A percentile compares a stretch with the other conserved stretches of the same genome.
Evolutionary conservation across 2,329 filamentous ascomycete species (phyloP).

Genomic region (Penicillium sclerotiorum): DNA sequence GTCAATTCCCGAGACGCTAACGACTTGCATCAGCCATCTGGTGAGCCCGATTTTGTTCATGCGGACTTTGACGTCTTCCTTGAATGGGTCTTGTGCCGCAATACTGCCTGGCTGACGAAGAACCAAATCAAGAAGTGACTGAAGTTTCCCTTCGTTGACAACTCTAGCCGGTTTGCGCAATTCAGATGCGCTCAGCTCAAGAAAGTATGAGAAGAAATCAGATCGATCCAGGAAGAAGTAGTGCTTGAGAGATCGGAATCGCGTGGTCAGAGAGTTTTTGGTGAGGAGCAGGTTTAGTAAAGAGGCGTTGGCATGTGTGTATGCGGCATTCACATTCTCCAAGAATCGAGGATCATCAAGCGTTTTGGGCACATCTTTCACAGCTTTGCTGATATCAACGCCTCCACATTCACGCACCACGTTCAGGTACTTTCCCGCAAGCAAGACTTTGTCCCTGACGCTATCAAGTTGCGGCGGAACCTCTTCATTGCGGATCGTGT

Average conservation of each 20-base stretch:
- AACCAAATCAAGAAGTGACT: constrained; percentile 92
- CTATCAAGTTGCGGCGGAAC: constrained; percentile 88
- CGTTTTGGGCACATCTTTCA: constrained; percentile 82
- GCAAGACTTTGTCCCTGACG: constrained; percentile 89
- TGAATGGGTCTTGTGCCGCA: constrained; percentile 92
- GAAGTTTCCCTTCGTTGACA: constrained; percentile 90
- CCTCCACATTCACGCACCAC: constrained; percentile 96
- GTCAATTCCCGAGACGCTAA: constrained; percentile 94
- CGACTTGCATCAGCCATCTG: constrained; percentile 91
- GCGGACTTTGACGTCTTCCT: constrained; percentile 95
- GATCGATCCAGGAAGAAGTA: constrained; percentile 99
- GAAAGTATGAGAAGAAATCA: constrained; percentile 97
- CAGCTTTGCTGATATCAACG: constrained; percentile 87
- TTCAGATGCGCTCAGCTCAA: constrained; percentile 87
- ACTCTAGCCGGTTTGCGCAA: constrained; percentile 84
- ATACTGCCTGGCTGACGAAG: constrained; percentile 94
- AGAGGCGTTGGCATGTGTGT: constrained; percentile 93
- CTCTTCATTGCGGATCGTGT: constrained; percentile 88
- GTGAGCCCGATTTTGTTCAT: constrained; percentile 95
- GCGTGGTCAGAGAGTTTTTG: constrained; percentile 84
- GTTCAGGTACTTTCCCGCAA: constrained; percentile 97
- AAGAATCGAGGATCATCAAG: constrained; percentile 92
- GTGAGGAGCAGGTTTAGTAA: constrained; percentile 88
- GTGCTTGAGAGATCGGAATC: constrained; percentile 89
- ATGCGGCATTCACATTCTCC: constrained; percentile 93